Evolutionary conservation across 257 asterid genomes (phyloP).

Genomic region (Penstemon davidsonii): DNA sequence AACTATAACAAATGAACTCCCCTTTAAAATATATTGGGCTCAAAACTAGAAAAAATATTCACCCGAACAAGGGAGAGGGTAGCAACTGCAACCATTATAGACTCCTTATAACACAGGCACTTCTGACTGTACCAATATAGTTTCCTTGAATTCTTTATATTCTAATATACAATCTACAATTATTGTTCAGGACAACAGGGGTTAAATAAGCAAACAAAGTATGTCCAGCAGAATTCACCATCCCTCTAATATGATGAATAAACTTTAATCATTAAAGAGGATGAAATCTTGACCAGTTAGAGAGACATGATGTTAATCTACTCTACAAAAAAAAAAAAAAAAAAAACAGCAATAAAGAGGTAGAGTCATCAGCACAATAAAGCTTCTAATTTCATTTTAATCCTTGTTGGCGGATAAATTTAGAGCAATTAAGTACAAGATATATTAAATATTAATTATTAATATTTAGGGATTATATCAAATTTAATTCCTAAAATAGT

Average conservation of each 20-base stretch:
- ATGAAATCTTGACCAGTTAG: conserved; percentile 26
- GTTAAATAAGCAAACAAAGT: conserved; percentile 70
- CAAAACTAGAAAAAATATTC: conserved; percentile 20
- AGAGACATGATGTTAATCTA: not conserved
- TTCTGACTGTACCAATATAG: conserved; percentile 36
- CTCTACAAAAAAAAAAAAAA: not conserved
- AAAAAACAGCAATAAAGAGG: conserved; percentile 3
- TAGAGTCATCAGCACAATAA: not conserved
- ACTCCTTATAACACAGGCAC: conserved; percentile 42
- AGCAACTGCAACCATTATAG: conserved; percentile 63
- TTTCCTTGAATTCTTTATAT: conserved; percentile 47
- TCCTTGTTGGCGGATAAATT: no score
- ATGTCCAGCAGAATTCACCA: conserved; percentile 67
- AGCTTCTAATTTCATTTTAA: not conserved
- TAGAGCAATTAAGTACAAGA: no score
- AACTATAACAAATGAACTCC: conserved; percentile 16
- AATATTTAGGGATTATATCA: no score
- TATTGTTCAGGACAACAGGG: conserved; percentile 58
- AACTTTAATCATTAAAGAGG: conserved; percentile 53
- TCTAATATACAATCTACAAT: conserved; percentile 56
- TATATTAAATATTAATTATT: no score
- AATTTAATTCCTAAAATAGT: no score
- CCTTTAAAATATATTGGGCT: not conserved
- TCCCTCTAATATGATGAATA: conserved; percentile 53
- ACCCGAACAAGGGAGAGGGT: conserved; percentile 95